Percentiles rank a stretch among this genome's conserved stretches.
phyloP scores from a whole-genome alignment of 2,329 filamentous ascomycete genomes.

The Exophiala xenobiotica region DNA sequence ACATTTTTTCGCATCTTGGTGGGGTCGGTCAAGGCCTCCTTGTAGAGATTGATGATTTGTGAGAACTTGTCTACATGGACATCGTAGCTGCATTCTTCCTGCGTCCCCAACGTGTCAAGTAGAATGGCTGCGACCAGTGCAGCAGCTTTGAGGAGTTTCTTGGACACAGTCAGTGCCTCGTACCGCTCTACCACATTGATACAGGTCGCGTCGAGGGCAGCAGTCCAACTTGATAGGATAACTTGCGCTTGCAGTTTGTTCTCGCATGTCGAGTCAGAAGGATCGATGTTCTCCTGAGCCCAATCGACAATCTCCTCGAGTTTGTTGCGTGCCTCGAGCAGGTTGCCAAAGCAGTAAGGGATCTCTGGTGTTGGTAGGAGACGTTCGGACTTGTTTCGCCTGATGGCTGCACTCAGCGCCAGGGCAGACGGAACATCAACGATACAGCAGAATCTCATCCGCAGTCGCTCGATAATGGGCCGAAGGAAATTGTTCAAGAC shows the following conservation, averaged over 20 bases:
- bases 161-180: slow-evolving; percentile 21
- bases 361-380: slow-evolving; percentile 15
- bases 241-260: slow-evolving; percentile 18
- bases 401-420: slow-evolving; percentile 21
- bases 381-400: slow-evolving; percentile 11
- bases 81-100: slow-evolving; percentile 30
- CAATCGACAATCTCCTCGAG: slow-evolving; percentile 28
- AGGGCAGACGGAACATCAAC: slow-evolving; percentile 28
- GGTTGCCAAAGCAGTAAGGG: slow-evolving; percentile 18
- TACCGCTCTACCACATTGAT: slow-evolving; percentile 23
- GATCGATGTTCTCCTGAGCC: slow-evolving; percentile 23
- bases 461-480: slow-evolving; percentile 28
- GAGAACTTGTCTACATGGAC: slow-evolving; percentile 30
- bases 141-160: slow-evolving; percentile 26
- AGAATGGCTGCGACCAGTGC: slow-evolving; percentile 28
- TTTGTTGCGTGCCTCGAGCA: slow-evolving; percentile 28
- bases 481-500: slow-evolving; percentile 26
- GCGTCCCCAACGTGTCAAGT: slow-evolving; percentile 22
- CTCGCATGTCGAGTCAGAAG: slow-evolving; percentile 3
- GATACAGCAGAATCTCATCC: slow-evolving; percentile 28
- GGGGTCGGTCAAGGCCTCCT: slow-evolving; percentile 29
- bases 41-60: slow-evolving; percentile 31
- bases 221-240: slow-evolving; percentile 22
- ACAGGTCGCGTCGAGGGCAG: slow-evolving; percentile 21
- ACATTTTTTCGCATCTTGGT: slow-evolving; percentile 16